Conservation (phyloP, 441 rosid genomes). For the Jatropha multifida region DNA sequence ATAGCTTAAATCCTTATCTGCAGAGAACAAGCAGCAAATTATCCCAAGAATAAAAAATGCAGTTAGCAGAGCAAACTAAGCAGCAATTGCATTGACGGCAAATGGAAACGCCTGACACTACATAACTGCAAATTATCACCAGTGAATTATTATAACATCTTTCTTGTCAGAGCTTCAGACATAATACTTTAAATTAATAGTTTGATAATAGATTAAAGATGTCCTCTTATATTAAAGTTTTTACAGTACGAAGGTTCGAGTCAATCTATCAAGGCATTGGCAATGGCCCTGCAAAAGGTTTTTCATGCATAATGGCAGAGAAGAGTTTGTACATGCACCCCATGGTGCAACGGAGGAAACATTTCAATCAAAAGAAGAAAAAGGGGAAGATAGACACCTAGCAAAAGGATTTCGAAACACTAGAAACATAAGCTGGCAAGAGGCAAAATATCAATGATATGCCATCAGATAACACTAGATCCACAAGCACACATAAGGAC, state of each 20-base stretch:
- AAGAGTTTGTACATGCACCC: no score
- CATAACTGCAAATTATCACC: not conserved
- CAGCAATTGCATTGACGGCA: not conserved
- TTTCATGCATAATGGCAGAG: no score
- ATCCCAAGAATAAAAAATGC: not conserved
- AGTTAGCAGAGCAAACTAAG: conserved; percentile 3
- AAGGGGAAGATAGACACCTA: not conserved
- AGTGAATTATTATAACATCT: not conserved
- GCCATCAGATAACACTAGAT: no score
- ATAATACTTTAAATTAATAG: not conserved
- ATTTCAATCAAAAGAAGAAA: not conserved
- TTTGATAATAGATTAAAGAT: not conserved
- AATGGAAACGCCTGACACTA: not conserved
- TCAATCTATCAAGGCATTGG: not conserved
- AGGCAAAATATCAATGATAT: not conserved
- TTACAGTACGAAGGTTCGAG: not conserved
- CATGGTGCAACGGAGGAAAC: no score
- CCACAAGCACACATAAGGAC: no score
- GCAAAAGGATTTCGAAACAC: not conserved
- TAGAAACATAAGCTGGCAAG: not conserved
- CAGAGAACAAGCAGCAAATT: not conserved
- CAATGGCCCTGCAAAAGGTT: no score
- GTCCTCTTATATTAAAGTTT: not conserved
- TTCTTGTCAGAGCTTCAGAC: not conserved
- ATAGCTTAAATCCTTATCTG: conserved; percentile 57